Evolutionary conservation across 352 stramenopile species (phyloP).

Genomic region (Phytophthora capsici): DNA sequence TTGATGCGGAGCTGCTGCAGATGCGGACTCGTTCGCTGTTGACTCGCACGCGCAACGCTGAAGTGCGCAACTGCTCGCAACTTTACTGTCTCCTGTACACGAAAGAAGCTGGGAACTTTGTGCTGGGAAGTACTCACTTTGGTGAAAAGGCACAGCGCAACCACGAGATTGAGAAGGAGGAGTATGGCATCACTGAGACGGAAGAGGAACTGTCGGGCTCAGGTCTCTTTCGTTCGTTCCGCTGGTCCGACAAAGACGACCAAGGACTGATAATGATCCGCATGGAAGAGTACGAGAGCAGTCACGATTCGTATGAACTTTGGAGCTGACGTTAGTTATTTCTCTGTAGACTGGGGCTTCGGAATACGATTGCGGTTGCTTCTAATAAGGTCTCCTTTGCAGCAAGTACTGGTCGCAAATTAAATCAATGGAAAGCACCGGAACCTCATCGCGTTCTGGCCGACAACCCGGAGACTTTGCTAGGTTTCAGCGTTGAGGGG

Average conservation of each 20-base stretch:
- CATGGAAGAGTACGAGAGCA: conserved; percentile 43
- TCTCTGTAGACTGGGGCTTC: conserved; percentile 41
- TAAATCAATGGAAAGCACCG: conserved; percentile 45
- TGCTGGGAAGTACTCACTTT: conserved; percentile 47
- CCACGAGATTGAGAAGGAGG: conserved; percentile 27
- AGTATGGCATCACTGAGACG: conserved; percentile 14
- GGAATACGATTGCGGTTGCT: conserved; percentile 37
- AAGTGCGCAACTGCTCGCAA: conserved; percentile 48
- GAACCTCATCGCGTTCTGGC: conserved; percentile 25
- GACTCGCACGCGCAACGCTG: conserved; percentile 16
- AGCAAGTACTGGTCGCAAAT: conserved; percentile 43
- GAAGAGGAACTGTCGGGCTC: conserved; percentile 16
- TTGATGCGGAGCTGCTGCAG: conserved; percentile 30
- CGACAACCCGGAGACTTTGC: not conserved
- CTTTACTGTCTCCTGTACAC: conserved; percentile 58
- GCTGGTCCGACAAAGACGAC: conserved; percentile 21
- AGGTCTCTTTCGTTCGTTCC: conserved; percentile 9
- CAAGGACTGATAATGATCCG: conserved; percentile 23
- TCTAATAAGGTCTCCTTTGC: conserved; percentile 30
- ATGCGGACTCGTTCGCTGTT: conserved; percentile 29
- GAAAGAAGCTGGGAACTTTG: conserved; percentile 40
- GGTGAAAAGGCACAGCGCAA: conserved; percentile 25
- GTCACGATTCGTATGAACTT: not conserved
- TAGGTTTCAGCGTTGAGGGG: not conserved
- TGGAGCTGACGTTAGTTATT: not conserved